Conservation (phyloP, 495 filamentous ascomycete species). For the Lophiotrema nucula region DNA sequence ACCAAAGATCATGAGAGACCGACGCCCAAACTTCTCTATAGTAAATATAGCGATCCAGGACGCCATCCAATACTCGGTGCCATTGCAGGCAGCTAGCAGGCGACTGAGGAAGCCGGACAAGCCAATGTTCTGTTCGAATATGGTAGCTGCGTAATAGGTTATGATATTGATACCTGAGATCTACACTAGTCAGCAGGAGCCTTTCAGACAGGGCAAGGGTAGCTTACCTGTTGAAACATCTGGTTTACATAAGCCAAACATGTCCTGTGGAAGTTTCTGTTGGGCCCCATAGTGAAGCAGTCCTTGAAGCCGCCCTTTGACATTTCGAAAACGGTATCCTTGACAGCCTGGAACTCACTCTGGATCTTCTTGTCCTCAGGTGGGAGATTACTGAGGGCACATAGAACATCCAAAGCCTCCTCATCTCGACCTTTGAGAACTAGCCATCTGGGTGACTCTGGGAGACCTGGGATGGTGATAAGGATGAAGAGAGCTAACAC, state of each 20-base stretch:
- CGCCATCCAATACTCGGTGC: conserved; percentile 68
- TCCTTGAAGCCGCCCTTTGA: conserved; percentile 63
- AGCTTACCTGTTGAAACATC: conserved; percentile 69
- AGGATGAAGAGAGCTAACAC: conserved; percentile 43
- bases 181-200: neutral
- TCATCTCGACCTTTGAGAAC: conserved; percentile 67
- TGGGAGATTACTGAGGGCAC: conserved; percentile 55
- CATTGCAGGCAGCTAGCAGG: conserved; percentile 45
- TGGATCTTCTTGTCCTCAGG: conserved; percentile 56
- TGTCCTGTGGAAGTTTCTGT: conserved; percentile 73
- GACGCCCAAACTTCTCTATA: conserved; percentile 79
- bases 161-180: conserved; percentile 61
- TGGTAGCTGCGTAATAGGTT: conserved; percentile 59
- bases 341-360: conserved; percentile 67
- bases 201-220: neutral
- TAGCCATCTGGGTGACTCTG: conserved; percentile 43
- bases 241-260: conserved; percentile 73
- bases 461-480: conserved; percentile 41
- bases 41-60: conserved; percentile 81
- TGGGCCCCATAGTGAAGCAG: conserved; percentile 68
- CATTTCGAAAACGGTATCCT: conserved; percentile 73
- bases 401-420: conserved; percentile 63
- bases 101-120: conserved; percentile 44
- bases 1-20: conserved; percentile 74
- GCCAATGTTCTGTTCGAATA: conserved; percentile 59